Evolutionary conservation across 306 rosid species (phyloP), one percentile per base, ranked within the genome.

Genomic region (Echinosophora koreensis): DNA sequence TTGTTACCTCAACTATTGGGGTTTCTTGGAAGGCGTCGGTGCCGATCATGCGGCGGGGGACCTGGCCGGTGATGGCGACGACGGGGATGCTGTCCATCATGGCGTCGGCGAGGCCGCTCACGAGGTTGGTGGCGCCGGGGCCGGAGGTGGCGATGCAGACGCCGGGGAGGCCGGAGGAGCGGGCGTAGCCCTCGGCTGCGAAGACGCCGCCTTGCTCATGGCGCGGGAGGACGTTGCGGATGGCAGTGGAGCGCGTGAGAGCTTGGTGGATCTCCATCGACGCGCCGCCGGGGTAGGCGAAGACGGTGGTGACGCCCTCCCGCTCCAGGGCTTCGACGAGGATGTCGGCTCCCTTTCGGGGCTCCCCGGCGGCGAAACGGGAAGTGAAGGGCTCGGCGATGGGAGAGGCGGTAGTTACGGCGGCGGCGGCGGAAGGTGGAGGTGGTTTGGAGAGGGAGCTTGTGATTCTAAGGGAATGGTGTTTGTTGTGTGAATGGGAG

Each of bases 241-340:
- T 92, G 52, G 16, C 4, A 12, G 16, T 0, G 42, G 98, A 89
- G 82, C 97, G 96, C 5, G 97, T 95, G 32, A 95, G 93, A 0
- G 98, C 97, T 66, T 95, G 97, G 87, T 95, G 97, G 82, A 95
- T 95, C 85, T 95, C 97, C 97, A 95, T 3, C 4, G 98, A 92
- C 4, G 98, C 97, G 64, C 98, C 97, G 11, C 97, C 98, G 4
- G 97, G 98, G 82, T 95, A 92, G 22, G 98, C 97, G 77, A 95
- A 92, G 3, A 95, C 98, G 14, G 76, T 34, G 14, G 82, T 87
- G 6, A 95, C 97, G 3, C 96, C 97, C 54, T 89, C 78, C 5
- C 96, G 91, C 62, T 95, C 98, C 0, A 95, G 91, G 2, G 97
- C 97, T 73, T 95, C 97, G 0, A 95, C 93, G 34, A 95, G 97